Evolutionary conservation across 2,329 filamentous ascomycete genomes (phyloP).

Genomic region (Emergomyces orientalis): DNA sequence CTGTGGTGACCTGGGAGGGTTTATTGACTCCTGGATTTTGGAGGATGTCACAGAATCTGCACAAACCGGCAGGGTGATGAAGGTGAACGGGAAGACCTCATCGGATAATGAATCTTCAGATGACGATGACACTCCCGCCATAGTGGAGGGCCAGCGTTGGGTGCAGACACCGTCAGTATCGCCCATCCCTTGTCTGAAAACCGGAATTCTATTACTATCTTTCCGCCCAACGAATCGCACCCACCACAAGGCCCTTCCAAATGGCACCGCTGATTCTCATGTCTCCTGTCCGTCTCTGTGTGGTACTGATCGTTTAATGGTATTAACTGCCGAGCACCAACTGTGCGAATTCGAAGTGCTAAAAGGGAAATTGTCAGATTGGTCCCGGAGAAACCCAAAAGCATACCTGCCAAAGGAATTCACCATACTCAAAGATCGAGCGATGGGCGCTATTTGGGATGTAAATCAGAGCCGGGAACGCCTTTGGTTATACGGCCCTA

Average conservation of each 20-base stretch:
- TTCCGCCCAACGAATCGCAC: conserved; percentile 45
- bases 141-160: conserved; percentile 60
- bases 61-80: conserved; percentile 28
- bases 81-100: conserved; percentile 26
- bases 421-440: conserved; percentile 63
- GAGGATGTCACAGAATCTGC: conserved; percentile 46
- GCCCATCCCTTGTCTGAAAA: conserved; percentile 59
- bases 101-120: conserved; percentile 36
- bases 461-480: conserved; percentile 48
- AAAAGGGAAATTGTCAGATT: conserved; percentile 68
- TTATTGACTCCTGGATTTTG: conserved; percentile 77
- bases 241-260: conserved; percentile 30
- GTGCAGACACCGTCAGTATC: conserved; percentile 60
- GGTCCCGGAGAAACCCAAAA: conserved; percentile 77
- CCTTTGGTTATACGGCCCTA: conserved; percentile 78
- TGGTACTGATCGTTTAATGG: conserved; percentile 47
- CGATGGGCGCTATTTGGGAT: conserved; percentile 81
- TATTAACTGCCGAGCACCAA: conserved; percentile 56
- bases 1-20: conserved; percentile 71
- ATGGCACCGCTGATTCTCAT: conserved; percentile 30
- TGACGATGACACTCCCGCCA: conserved; percentile 38
- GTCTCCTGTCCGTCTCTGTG: conserved; percentile 15
- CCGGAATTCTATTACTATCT: conserved; percentile 57
- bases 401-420: conserved; percentile 65
- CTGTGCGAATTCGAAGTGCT: conserved; percentile 71